Evolutionary conservation across 768 basidiomycete species (phyloP), one percentile per base, ranked within the genome.

Genomic region (Russula abietina): DNA sequence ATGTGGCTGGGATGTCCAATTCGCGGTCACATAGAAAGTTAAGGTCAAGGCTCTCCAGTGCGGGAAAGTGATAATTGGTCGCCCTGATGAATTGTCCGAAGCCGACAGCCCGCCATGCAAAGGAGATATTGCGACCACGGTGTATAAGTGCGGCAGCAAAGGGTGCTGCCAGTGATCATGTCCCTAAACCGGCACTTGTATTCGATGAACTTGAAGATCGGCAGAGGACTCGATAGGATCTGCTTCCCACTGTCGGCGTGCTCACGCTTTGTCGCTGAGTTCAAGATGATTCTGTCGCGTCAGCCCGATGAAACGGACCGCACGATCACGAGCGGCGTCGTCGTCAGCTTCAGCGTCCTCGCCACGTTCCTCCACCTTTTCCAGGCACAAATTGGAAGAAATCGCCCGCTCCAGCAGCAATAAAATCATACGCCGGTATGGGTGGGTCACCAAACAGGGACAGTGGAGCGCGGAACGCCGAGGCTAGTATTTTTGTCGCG

Each of bases 331-430:
- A 49, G 88, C 86, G 4, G 75, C 75, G 16, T 87, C 85, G 70
- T 93, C 86, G 69, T 93, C 91, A 16, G 85, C 82, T 71, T 91
- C 89, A 2, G 81, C 85, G 61, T 91, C 91, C 72, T 89, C 88
- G 7, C 83, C 84, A 26, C 86, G 79, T 62, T 93, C 90, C 57
- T 90, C 70, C 19, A 91, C 79, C 67, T 93, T 91, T 60, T 91
- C 83, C 69, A 91, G 90, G 49, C 79, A 74, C 65, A 93, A 70
- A 68, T 93, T 91, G 60, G 68, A 65, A 2, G 59, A n/a, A 28
- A 10, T 73, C 64, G 46, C 66, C 65, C 0, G 69, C 53, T 32
- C 61, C 62, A 1, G 75, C 70, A 9, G 68, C 14, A 11, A 67
- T 59, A 26, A 68, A 57, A 24, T 64, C 72, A 39, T n/a, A 43